These are phyloP conservation scores for Leccinellum luteum DNA, from an alignment of 768 basidiomycete genomes.

Conservation along the genomic window DNA sequence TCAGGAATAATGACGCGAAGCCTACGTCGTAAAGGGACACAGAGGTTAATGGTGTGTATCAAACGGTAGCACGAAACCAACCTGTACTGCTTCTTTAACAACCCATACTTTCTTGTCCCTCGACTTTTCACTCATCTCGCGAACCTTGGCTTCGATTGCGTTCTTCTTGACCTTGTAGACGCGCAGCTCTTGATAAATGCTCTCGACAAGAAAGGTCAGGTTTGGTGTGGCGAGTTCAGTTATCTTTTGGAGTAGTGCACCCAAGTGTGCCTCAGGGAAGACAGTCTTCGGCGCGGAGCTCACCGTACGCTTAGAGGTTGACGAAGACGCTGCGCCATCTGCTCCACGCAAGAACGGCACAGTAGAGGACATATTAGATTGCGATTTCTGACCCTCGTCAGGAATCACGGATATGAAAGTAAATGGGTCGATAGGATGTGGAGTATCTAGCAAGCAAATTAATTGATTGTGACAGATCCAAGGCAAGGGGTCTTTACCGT, in stretches of 20 bases:
- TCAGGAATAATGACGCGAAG: conserved; percentile 8
- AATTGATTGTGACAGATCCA: conserved; percentile 1
- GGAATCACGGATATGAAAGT: conserved; percentile 55
- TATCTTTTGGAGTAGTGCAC: conserved; percentile 62
- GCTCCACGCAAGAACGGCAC: conserved; percentile 46
- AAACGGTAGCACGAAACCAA: neutral
- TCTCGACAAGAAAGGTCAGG: conserved; percentile 66
- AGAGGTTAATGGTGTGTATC: neutral
- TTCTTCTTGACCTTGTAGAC: conserved; percentile 78
- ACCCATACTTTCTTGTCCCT: conserved; percentile 75
- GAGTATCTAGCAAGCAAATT: conserved; percentile 50
- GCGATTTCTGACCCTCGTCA: conserved; percentile 32
- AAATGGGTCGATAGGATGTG: conserved; percentile 76
- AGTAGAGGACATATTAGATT: conserved; percentile 38
- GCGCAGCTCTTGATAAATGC: conserved; percentile 67
- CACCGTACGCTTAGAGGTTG: conserved; percentile 28
- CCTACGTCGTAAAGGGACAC: conserved; percentile 9
- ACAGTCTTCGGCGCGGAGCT: conserved; percentile 45
- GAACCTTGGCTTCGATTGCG: conserved; percentile 76
- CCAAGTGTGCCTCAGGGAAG: conserved; percentile 69
- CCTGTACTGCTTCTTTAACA: conserved; percentile 40
- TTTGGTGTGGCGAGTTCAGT: conserved; percentile 56
- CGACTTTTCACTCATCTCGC: conserved; percentile 73
- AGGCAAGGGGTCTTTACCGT: conserved; percentile 52
- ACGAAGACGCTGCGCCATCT: conserved; percentile 12